Base-by-base conservation (phyloP, 208 protist species). In the Tritrichomonas musculus region DNA sequence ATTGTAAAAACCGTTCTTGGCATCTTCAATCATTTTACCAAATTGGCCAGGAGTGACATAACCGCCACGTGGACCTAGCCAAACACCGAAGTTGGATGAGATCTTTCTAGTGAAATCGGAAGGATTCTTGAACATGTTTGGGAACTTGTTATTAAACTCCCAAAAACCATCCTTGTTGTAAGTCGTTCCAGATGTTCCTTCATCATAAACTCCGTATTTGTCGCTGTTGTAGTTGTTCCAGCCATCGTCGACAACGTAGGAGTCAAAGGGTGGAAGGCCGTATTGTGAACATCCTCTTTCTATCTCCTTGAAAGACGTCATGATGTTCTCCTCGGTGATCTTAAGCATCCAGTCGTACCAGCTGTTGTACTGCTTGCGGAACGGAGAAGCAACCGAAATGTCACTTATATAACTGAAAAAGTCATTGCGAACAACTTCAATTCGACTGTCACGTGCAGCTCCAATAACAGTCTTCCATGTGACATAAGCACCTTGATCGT, bases 21-120 rank as follows among this genome's bases (percentile, higher is more conserved):
- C 73, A 50, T 82, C 73, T 82, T 82, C 73, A 13, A 82, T 82
- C 73, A 82, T 82, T 50, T 82, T 82, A 20, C 73, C 73, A 9
- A 82, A 82, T n/a, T 36, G 33, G 8, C 41, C 73, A n/a, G 73
- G 13, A 30, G 73, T 47, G 0, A 25, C 30, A 30, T 82, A 82
- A 30, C 73, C 73, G 50, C 73, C 73, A 50, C 73, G 33, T 82
- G 73, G 73, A 39, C 73, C 33, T 17, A 82, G 73, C 73, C 73
- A 82, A 30, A 82, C 73, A 50, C 73, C 73, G 17, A 82, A 82
- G 73, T 77, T 47, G 25, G 69, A 77, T 17, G 33, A 14, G 20
- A 77, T 47, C 69, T 77, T 77, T 5, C 36, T 36, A 4, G 69
- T 39, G 33, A 47, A 77, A 5, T 77, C 36, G 20, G 69, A 77